A percentile compares a stretch with the other conserved stretches of the same genome.
Evolutionary conservation across 495 filamentous ascomycete species (phyloP).

Genomic region (Neurospora tetraspora): DNA sequence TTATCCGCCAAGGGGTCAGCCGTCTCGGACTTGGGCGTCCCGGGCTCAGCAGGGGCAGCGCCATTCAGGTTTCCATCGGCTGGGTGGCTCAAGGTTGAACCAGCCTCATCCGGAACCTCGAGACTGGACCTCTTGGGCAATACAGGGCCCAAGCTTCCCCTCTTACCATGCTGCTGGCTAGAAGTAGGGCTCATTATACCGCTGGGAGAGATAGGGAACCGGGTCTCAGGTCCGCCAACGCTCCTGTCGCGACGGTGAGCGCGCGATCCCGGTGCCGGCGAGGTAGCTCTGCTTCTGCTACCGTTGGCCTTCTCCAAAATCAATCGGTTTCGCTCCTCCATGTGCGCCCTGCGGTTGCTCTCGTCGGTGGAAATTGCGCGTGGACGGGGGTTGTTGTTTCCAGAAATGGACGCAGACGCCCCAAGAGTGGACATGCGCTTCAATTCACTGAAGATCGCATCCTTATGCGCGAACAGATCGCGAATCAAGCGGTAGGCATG

Average conservation of each 20-base stretch:
- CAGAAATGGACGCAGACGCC: conserved; percentile 38
- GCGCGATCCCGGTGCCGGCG: conserved; percentile 55
- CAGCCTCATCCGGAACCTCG: conserved; percentile 35
- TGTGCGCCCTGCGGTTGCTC: conserved; percentile 84
- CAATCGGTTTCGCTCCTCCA: conserved; percentile 83
- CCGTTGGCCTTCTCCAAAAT: conserved; percentile 52
- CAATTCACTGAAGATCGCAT: conserved; percentile 88
- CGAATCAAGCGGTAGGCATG: conserved; percentile 86
- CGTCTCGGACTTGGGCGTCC: conserved; percentile 19
- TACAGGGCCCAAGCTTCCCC: conserved; percentile 24
- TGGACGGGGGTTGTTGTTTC: conserved; percentile 46
- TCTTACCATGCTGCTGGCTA: conserved; percentile 36
- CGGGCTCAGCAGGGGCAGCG: conserved; percentile 17
- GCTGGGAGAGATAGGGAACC: conserved; percentile 79
- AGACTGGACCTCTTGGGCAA: conserved; percentile 36
- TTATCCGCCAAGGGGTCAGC: conserved; percentile 31
- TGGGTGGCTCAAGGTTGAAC: conserved; percentile 25
- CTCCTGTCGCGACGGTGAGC: conserved; percentile 67
- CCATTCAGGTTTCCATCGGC: conserved; percentile 33
- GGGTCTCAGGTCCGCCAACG: conserved; percentile 64
- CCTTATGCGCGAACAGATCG: conserved; percentile 89
- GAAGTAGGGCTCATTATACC: conserved; percentile 40
- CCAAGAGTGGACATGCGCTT: conserved; percentile 74
- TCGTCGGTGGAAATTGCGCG: conserved; percentile 93
- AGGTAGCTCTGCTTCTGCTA: conserved; percentile 57